Evolutionary conservation across 768 basidiomycete species (phyloP), one percentile per base, ranked within the genome.

Genomic region (Russula griseocarnosa): DNA sequence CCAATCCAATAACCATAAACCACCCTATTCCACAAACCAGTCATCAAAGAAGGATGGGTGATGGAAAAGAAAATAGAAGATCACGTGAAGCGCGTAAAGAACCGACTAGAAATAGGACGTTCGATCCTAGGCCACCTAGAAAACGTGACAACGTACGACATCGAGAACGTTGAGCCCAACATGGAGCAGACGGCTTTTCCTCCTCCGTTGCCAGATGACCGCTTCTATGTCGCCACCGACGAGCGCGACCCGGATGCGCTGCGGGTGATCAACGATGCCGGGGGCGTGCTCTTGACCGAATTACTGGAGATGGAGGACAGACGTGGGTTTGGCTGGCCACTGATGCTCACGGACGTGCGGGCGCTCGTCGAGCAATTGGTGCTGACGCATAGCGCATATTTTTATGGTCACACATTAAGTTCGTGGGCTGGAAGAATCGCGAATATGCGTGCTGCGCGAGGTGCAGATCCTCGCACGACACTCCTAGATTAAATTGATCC

Each of bases 301-400:
- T 69, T 81, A 5, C 68, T 81, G 49, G 78, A 78, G 1, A 67
- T 70, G 22, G 75, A 79, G 28, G 80, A 81, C 53, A 71, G 72
- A 3, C 72, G 72, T 16, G 67, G 65, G 28, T 73, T 75, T 30
- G 78, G 77, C 11, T 81, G 80, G 80, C 69, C 74, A 16, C 66
- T 81, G 50, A 63, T 81, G 62, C 24, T 81, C 59, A 78, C 78
- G 40, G 80, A 80, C 62, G 69, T 81, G 30, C 67, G 78, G 34
- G 77, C 75, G 13, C 70, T 79, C 36, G 71, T 80, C 40, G 79
- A 80, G 62, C 80, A 81, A 67, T 69, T 72, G 30, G 55, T 75
- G 56, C 67, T 80, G 62, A 67, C 74, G 0, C 69, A 70, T 8
- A 69, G 72, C 10, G 71, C 73, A 1, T 79, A 72, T 61, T 80